A percentile compares a stretch with the other conserved stretches of the same genome.
phyloP scores from a whole-genome alignment of 352 stramenopile genomes.

The Phytophthora nicotianae region DNA sequence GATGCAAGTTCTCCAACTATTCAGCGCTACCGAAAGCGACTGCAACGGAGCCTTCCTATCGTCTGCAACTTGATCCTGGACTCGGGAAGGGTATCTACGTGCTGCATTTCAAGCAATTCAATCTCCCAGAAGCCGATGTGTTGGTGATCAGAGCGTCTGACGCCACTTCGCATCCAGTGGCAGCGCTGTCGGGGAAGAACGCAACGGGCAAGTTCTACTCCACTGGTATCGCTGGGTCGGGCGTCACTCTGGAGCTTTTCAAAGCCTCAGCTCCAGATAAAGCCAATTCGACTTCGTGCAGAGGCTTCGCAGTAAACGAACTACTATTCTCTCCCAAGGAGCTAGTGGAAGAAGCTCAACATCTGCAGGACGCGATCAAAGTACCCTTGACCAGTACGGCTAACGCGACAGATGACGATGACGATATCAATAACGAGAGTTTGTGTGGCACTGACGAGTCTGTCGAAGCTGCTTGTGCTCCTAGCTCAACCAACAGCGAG shows the following conservation, averaged over 20 bases:
- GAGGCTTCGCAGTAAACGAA: conserved; percentile 56
- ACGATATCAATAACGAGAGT: conserved; percentile 54
- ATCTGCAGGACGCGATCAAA: conserved; percentile 28
- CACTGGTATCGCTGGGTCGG: conserved; percentile 44
- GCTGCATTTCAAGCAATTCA: conserved; percentile 61
- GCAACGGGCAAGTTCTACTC: conserved; percentile 63
- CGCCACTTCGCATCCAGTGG: conserved; percentile 11
- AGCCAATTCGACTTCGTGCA: conserved; percentile 31
- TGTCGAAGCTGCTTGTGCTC: conserved; percentile 65
- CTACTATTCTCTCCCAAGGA: conserved; percentile 52
- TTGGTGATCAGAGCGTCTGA: conserved; percentile 47
- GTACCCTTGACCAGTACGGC: conserved; percentile 22
- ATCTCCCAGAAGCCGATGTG: conserved; percentile 52
- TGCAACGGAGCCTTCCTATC: conserved; percentile 38
- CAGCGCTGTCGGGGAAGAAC: conserved; percentile 51
- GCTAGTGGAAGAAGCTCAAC: conserved; percentile 29
- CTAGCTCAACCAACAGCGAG: conserved; percentile 29
- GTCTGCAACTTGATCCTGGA: conserved; percentile 49
- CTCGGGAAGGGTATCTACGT: conserved; percentile 64
- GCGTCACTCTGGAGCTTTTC: conserved; percentile 50
- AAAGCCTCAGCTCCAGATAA: conserved; percentile 8
- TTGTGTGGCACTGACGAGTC: conserved; percentile 74
- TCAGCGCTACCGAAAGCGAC: conserved; percentile 27
- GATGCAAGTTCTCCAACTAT: conserved; percentile 67
- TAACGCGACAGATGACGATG: conserved; percentile 13